Conservation (phyloP, 352 stramenopile species). For the Globisporangium cederbergense region DNA sequence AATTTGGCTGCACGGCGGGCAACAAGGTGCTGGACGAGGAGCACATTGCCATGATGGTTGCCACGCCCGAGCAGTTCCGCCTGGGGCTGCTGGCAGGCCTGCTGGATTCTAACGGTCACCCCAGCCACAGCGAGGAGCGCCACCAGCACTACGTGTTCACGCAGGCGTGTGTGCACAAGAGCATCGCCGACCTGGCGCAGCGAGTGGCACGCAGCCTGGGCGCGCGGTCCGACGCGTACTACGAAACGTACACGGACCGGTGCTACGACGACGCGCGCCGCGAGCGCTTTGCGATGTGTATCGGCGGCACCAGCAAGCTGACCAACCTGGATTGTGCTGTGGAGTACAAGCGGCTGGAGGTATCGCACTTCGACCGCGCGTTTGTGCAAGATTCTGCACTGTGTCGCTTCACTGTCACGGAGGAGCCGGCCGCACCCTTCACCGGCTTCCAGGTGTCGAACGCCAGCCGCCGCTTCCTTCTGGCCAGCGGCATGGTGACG, state of each 20-base stretch:
- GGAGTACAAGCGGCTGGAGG: constrained; percentile 6
- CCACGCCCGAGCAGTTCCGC: constrained; percentile 9
- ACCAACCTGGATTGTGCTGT: constrained; percentile 6
- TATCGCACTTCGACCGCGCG: constrained; percentile 5
- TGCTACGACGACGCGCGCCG: constrained; percentile 2
- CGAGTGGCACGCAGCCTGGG: constrained; percentile 6
- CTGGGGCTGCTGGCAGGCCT: constrained; percentile 5
- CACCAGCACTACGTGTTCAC: constrained; percentile 8
- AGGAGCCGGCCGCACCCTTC: constrained; percentile 10
- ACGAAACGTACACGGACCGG: constrained; percentile 6
- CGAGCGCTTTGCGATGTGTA: constrained; percentile 9
- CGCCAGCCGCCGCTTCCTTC: constrained; percentile 20
- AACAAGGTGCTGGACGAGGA: constrained; percentile 11
- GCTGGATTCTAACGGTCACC: constrained; percentile 6
- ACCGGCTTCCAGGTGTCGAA: constrained; percentile 17
- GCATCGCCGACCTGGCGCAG: constrained; percentile 10
- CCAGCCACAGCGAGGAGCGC: constrained; percentile 4
- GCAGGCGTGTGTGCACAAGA: constrained; percentile 7
- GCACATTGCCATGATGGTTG: constrained; percentile 10
- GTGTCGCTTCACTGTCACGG: constrained; percentile 6
- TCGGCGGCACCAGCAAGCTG: constrained; percentile 5
- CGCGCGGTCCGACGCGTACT: constrained; percentile 5
- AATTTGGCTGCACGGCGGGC: constrained; percentile 5
- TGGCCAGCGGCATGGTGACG: constrained; percentile 12
- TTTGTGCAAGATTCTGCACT: constrained; percentile 12